phyloP scores from a whole-genome alignment of 805 yeast genomes.

The Zygosaccharomyces kombuchaensis region DNA sequence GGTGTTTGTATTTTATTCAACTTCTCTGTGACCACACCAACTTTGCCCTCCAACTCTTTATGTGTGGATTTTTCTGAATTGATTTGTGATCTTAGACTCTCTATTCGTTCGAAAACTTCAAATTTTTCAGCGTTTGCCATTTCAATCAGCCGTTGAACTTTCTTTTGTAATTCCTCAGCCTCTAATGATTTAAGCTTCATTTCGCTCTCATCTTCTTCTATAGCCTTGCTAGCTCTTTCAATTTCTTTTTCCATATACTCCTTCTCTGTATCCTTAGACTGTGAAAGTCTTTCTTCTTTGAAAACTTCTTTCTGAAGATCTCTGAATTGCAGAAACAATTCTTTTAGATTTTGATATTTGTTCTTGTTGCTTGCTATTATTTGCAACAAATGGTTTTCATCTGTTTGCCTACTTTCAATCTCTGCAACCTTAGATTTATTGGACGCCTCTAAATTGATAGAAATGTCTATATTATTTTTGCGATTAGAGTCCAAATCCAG shows the following conservation, averaged over 20 bases:
- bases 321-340: conserved; percentile 33
- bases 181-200: conserved; percentile 22
- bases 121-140: conserved; percentile 7
- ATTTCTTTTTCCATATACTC: conserved; percentile 61
- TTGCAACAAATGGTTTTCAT: conserved; percentile 28
- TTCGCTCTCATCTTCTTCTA: conserved; percentile 40
- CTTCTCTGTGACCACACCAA: conserved; percentile 17
- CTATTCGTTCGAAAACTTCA: conserved; percentile 13
- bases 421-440: conserved; percentile 25
- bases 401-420: conserved; percentile 29
- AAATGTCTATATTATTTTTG: conserved; percentile 24
- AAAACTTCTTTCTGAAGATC: conserved; percentile 45
- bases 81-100: conserved; percentile 11
- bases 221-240: conserved; percentile 47
- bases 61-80: conserved; percentile 13
- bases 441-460: conserved; percentile 31
- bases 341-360: conserved; percentile 12
- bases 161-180: conserved; percentile 12
- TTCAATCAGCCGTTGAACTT: conserved; percentile 13
- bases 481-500: conserved; percentile 33
- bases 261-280: conserved; percentile 52
- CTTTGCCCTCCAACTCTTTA: conserved; percentile 14
- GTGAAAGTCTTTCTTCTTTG: conserved; percentile 41
- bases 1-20: conserved; percentile 25
- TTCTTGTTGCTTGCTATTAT: conserved; percentile 13